phyloP scores from a whole-genome alignment of 176 grass and related monocot genomes.

The Microstegium vimineum region DNA sequence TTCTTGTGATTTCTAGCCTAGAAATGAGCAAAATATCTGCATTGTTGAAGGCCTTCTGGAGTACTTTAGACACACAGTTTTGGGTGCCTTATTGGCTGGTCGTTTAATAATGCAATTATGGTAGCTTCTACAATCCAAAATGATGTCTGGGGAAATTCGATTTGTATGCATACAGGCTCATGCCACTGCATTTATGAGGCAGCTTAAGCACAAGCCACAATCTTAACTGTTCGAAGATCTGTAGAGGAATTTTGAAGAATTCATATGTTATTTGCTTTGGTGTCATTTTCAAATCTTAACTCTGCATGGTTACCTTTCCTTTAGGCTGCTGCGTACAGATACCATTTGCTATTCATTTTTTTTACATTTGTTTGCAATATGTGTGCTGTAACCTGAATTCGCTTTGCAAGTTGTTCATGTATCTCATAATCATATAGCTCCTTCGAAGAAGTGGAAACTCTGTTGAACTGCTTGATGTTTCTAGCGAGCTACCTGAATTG shows the following conservation, averaged over 20 bases:
- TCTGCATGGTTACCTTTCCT: background rate
- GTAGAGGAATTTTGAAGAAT: background rate
- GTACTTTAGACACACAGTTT: background rate
- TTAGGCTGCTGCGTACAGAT: background rate
- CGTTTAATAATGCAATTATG: background rate
- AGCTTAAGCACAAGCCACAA: background rate
- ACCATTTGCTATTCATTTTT: background rate
- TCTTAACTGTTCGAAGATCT: background rate
- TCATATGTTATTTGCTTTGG: background rate
- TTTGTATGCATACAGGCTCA: background rate
- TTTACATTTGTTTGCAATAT: constrained; percentile 6
- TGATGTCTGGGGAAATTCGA: background rate
- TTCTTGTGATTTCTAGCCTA: background rate
- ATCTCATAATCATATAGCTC: constrained; percentile 50
- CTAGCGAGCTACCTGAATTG: constrained; percentile 63
- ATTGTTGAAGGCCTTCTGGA: constrained; percentile 4
- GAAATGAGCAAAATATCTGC: constrained; percentile 2
- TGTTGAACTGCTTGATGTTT: constrained; percentile 89
- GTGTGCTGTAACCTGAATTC: background rate
- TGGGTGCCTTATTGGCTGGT: constrained; percentile 6
- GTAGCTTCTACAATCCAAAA: constrained; percentile 17
- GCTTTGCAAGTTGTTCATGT: constrained; percentile 21
- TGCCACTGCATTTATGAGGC: background rate
- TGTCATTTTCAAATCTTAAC: background rate
- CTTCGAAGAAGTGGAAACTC: constrained; percentile 76